Conservation (phyloP, 2,329 filamentous ascomycete genomes). For the Hymenoscyphus occultus region DNA sequence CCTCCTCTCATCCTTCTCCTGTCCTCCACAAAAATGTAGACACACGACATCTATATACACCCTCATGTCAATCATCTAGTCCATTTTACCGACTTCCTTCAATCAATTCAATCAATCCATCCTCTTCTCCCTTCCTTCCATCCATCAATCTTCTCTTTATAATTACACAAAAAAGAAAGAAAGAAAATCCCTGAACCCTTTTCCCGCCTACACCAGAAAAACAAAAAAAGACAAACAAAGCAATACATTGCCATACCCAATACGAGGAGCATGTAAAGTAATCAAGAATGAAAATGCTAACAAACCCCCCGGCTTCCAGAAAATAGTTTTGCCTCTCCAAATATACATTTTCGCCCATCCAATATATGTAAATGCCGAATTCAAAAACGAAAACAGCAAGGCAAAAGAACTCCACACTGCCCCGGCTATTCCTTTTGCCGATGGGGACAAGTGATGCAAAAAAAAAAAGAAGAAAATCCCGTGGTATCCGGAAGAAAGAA, state of each 20-base stretch:
- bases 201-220: background rate
- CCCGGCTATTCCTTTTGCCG: background rate
- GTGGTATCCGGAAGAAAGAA: background rate
- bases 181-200: background rate
- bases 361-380: slow-evolving; percentile 11
- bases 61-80: no score
- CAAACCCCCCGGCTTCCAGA: background rate
- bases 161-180: background rate
- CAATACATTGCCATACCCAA: slow-evolving; percentile 3
- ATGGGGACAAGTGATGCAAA: slow-evolving; percentile 6
- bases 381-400: background rate
- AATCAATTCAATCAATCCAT: background rate
- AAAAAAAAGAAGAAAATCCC: slow-evolving; percentile 1
- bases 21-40: no score
- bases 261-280: background rate
- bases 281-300: background rate
- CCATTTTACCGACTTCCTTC: no score
- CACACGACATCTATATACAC: no score
- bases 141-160: background rate
- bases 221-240: background rate
- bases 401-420: slow-evolving; percentile 7
- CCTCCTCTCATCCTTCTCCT: no score
- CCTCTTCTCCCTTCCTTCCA: background rate
- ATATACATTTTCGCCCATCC: slow-evolving; percentile 5
- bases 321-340: background rate